Evolutionary conservation across 352 stramenopile genomes (phyloP).

Genomic region (Phytophthora gonapodyides): DNA sequence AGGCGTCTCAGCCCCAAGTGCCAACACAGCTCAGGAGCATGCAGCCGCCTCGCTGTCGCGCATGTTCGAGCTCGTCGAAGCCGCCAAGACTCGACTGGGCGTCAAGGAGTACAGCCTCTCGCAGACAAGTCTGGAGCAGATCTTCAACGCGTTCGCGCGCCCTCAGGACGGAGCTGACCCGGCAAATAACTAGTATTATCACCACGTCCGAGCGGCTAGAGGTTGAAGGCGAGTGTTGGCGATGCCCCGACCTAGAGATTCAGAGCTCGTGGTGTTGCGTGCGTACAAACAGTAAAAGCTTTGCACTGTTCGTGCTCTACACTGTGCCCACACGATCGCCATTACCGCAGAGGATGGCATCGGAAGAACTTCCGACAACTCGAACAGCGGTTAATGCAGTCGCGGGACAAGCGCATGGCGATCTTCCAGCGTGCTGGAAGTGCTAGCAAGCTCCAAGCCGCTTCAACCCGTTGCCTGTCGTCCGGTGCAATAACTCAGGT

Average conservation of each 20-base stretch:
- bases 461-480: no score
- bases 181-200: neutral
- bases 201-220: neutral
- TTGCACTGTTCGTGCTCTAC: conserved; percentile 12
- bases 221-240: neutral
- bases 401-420: no score
- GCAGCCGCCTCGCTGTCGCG: conserved; percentile 44
- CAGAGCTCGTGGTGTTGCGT: conserved; percentile 9
- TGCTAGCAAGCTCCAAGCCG: no score
- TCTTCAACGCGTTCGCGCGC: conserved; percentile 92
- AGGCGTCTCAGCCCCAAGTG: neutral
- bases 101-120: conserved; percentile 89
- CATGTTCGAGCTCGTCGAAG: conserved; percentile 82
- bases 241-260: neutral
- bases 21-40: neutral
- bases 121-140: conserved; percentile 92
- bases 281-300: conserved; percentile 30
- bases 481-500: conserved; percentile 1
- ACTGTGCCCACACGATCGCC: conserved; percentile 22
- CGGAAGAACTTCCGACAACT: conserved; percentile 18
- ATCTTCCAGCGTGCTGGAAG: no score
- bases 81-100: conserved; percentile 41
- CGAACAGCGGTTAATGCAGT: conserved; percentile 10
- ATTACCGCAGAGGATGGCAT: conserved; percentile 19
- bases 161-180: conserved; percentile 21